These are phyloP conservation scores for Sistotremastrum suecicum DNA, from an alignment of 768 basidiomycete genomes.

Conservation along the genomic window DNA sequence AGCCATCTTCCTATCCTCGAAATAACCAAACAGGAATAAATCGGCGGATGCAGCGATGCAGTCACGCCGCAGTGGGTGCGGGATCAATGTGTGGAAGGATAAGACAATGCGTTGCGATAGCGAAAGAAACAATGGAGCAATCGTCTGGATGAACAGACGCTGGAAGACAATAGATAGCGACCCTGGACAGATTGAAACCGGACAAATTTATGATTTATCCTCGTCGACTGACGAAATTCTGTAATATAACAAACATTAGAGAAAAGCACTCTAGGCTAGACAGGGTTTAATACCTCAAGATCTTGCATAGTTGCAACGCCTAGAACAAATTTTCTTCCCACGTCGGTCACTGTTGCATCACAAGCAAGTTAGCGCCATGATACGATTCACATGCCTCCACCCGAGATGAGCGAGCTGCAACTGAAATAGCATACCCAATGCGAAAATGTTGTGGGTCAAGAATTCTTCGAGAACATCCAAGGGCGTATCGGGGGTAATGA, in stretches of 20 bases:
- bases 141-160: conserved; percentile 4
- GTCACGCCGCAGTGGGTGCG: no score
- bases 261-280: no score
- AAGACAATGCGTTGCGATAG: no score
- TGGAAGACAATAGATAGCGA: conserved; percentile 3
- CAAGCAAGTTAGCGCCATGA: neutral
- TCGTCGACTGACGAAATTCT: conserved; percentile 37
- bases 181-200: neutral
- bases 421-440: conserved; percentile 38
- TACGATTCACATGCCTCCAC: neutral
- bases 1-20: no score
- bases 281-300: conserved; percentile 27
- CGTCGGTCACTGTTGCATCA: conserved; percentile 56
- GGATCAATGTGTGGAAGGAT: no score
- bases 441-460: conserved; percentile 57
- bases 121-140: neutral
- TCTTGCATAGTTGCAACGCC: conserved; percentile 69
- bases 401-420: conserved; percentile 1
- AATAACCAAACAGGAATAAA: no score
- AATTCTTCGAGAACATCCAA: conserved; percentile 75
- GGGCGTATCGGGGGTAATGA: conserved; percentile 70
- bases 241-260: neutral
- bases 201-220: conserved; percentile 14
- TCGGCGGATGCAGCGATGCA: no score
- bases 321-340: conserved; percentile 67